A percentile compares a stretch with the other conserved stretches of the same genome.
Evolutionary conservation across 805 yeast genomes (phyloP).

Genomic region (Candida insectalens): DNA sequence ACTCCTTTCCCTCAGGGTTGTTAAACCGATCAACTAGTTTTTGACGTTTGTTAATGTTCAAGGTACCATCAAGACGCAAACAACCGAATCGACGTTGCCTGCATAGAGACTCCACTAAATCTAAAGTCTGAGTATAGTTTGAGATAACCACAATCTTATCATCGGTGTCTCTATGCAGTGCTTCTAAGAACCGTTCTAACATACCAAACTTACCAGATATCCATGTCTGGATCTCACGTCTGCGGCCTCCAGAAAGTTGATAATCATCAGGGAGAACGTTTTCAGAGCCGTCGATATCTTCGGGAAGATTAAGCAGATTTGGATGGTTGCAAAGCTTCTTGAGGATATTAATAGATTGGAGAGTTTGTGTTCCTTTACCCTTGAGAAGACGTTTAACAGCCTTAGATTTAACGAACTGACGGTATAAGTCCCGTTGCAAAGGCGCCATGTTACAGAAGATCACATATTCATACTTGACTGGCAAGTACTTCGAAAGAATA

Average conservation of each 20-base stretch:
- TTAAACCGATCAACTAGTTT: slow-evolving; percentile 82
- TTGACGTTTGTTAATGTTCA: slow-evolving; percentile 87
- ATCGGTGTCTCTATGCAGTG: slow-evolving; percentile 71
- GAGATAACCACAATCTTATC: slow-evolving; percentile 94
- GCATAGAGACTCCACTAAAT: slow-evolving; percentile 82
- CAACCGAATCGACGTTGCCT: slow-evolving; percentile 64
- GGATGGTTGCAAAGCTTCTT: slow-evolving; percentile 95
- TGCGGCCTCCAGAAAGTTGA: slow-evolving; percentile 42
- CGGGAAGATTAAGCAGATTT: slow-evolving; percentile 64
- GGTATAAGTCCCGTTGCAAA: slow-evolving; percentile 63
- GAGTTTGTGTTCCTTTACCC: slow-evolving; percentile 70
- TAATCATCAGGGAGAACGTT: slow-evolving; percentile 69
- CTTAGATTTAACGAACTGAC: slow-evolving; percentile 69
- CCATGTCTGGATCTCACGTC: slow-evolving; percentile 68
- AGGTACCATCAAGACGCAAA: slow-evolving; percentile 83
- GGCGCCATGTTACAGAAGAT: slow-evolving; percentile 82
- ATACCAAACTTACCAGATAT: slow-evolving; percentile 81
- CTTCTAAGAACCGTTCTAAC: slow-evolving; percentile 71
- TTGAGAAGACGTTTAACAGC: slow-evolving; percentile 58
- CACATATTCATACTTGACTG: slow-evolving; percentile 94
- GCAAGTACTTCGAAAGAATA: slow-evolving; percentile 84
- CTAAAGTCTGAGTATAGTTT: slow-evolving; percentile 90
- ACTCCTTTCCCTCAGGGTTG: slow-evolving; percentile 81
- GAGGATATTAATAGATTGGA: slow-evolving; percentile 80
- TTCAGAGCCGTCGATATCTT: slow-evolving; percentile 66